Conservation (phyloP, 108 stramenopile genomes). For the Seminavis robusta region DNA sequence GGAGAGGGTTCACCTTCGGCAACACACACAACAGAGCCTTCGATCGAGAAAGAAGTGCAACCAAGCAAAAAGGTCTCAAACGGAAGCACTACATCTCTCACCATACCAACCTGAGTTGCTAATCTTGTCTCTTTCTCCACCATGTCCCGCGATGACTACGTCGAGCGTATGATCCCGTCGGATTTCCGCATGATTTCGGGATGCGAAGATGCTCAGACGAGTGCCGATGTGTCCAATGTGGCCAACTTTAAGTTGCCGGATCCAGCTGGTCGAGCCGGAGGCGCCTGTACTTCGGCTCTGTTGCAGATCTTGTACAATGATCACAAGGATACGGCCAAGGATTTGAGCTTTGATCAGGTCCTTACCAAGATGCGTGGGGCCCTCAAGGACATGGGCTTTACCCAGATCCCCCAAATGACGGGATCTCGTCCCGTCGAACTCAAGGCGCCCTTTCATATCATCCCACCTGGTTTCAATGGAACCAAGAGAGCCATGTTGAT, state of each 20-base stretch:
- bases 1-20: too few species aligned
- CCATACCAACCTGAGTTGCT: too few species aligned
- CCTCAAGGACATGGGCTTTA: constrained; percentile 21
- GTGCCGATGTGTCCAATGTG: constrained; percentile 79
- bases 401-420: constrained; percentile 45
- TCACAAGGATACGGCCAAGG: constrained; percentile 19
- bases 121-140: too few species aligned
- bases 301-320: constrained; percentile 47
- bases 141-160: too few species aligned
- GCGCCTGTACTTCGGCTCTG: constrained; percentile 75
- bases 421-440: constrained; percentile 42
- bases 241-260: constrained; percentile 78
- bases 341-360: constrained; percentile 51
- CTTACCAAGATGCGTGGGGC: constrained; percentile 34
- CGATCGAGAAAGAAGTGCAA: too few species aligned
- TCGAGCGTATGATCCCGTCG: too few species aligned
- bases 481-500: constrained; percentile 57
- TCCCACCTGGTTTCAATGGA: constrained; percentile 29
- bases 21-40: too few species aligned
- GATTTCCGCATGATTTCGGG: constrained; percentile 71
- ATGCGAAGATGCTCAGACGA: constrained; percentile 77
- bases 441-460: constrained; percentile 24
- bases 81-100: too few species aligned
- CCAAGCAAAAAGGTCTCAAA: too few species aligned
- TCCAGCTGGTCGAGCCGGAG: constrained; percentile 49